phyloP scores from a whole-genome alignment of 495 filamentous ascomycete genomes.

The Aspergillus olivimuriae region DNA sequence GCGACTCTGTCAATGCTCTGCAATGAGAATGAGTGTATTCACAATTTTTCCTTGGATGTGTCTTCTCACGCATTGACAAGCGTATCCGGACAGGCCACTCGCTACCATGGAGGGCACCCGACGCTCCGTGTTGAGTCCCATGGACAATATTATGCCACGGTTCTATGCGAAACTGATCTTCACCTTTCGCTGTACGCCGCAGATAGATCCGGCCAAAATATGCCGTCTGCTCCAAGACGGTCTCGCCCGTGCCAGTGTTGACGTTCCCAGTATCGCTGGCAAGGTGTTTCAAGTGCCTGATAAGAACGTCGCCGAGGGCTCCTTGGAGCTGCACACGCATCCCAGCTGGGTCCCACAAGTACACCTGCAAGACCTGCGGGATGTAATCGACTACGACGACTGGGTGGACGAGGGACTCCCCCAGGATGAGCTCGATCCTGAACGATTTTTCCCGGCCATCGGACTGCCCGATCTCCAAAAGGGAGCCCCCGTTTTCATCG shows the following conservation, averaged over 20 bases:
- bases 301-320: not conserved
- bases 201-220: not conserved
- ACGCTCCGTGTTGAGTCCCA: not conserved
- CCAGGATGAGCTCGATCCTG: not conserved
- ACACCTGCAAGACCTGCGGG: not conserved
- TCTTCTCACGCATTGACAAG: not conserved
- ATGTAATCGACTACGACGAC: not conserved
- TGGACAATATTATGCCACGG: not conserved
- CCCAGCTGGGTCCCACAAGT: not conserved
- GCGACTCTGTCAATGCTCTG: not conserved
- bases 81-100: not conserved
- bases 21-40: not conserved
- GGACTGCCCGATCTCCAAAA: not conserved
- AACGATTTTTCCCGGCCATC: not conserved
- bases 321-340: not conserved
- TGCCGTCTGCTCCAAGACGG: not conserved
- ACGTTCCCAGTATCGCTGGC: not conserved
- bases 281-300: not conserved
- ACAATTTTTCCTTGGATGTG: not conserved
- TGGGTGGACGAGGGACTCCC: not conserved
- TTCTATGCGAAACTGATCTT: not conserved
- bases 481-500: not conserved
- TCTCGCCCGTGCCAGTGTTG: not conserved
- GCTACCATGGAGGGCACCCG: not conserved
- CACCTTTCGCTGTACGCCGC: not conserved